Conservation (phyloP, 805 yeast species). For the Pachysolen tannophilus region DNA sequence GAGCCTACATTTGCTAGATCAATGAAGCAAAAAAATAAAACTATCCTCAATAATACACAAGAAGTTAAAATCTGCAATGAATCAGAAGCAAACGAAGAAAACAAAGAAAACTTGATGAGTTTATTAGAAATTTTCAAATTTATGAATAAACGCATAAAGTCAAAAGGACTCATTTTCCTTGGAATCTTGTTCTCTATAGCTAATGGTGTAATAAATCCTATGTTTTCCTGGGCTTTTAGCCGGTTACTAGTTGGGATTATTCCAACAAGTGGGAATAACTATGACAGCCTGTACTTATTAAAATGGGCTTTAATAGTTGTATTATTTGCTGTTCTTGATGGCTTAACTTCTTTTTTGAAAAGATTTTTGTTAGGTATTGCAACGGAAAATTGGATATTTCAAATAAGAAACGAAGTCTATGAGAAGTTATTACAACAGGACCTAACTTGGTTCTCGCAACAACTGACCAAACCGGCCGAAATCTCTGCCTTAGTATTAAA, state of each 20-base stretch:
- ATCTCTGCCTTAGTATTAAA: constrained; percentile 65
- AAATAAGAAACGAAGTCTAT: constrained; percentile 43
- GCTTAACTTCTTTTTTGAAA: constrained; percentile 44
- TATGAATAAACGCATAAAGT: constrained; percentile 20
- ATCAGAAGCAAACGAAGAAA: constrained; percentile 4
- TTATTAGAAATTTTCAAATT: constrained; percentile 19
- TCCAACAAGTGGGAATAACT: constrained; percentile 28
- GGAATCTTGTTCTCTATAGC: constrained; percentile 49
- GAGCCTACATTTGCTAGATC: too few species aligned
- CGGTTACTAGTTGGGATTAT: constrained; percentile 58
- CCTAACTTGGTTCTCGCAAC: constrained; percentile 40
- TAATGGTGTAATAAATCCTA: constrained; percentile 63
- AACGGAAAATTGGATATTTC: constrained; percentile 62
- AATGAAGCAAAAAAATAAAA: background rate
- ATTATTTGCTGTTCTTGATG: constrained; percentile 56
- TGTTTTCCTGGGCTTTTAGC: constrained; percentile 74
- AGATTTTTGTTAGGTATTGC: constrained; percentile 42
- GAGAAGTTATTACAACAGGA: constrained; percentile 41
- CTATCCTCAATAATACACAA: background rate
- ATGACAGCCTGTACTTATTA: constrained; percentile 25
- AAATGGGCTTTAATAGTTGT: constrained; percentile 68
- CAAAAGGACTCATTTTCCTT: constrained; percentile 21
- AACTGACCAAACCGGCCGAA: constrained; percentile 36
- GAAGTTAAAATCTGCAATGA: background rate
- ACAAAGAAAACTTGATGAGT: constrained; percentile 16